Percentiles rank a stretch among this genome's conserved stretches.
phyloP scores from a whole-genome alignment of 106 monocot species.

The Amphibolis antarctica region DNA sequence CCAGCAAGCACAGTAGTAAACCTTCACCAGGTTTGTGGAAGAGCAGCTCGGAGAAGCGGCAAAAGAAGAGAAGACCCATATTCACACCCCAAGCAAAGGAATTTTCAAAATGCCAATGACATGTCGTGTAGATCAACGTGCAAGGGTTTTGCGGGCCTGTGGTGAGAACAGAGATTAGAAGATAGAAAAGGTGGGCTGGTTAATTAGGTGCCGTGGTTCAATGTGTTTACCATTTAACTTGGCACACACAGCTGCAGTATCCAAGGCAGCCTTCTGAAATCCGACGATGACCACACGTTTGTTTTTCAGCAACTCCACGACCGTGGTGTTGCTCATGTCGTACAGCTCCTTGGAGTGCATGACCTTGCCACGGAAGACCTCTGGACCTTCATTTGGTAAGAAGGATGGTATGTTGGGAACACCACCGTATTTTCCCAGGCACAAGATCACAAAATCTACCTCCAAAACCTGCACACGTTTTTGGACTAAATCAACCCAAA shows the following conservation, averaged over 20 bases:
- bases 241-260: too few species aligned
- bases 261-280: slow-evolving; percentile 62
- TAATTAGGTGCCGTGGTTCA: too few species aligned
- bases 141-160: neutral
- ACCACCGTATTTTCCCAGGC: slow-evolving; percentile 79
- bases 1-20: slow-evolving; percentile 5
- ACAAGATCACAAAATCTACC: slow-evolving; percentile 55
- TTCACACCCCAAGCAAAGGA: slow-evolving; percentile 12
- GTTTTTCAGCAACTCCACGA: slow-evolving; percentile 44
- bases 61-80: slow-evolving; percentile 9
- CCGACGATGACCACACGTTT: slow-evolving; percentile 79
- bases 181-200: too few species aligned
- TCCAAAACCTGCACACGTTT: too few species aligned
- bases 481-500: too few species aligned
- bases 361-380: slow-evolving; percentile 59
- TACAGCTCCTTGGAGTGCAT: slow-evolving; percentile 81
- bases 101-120: slow-evolving; percentile 2
- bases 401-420: slow-evolving; percentile 56
- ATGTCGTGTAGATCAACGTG: neutral
- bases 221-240: too few species aligned
- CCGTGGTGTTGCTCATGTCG: slow-evolving; percentile 41
- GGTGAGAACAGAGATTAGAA: too few species aligned
- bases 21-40: neutral
- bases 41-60: slow-evolving; percentile 6
- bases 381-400: slow-evolving; percentile 39